Evolutionary conservation across 805 yeast genomes (phyloP), one percentile per base, ranked within the genome.

Genomic region (Ogataea nitratoaversa): DNA sequence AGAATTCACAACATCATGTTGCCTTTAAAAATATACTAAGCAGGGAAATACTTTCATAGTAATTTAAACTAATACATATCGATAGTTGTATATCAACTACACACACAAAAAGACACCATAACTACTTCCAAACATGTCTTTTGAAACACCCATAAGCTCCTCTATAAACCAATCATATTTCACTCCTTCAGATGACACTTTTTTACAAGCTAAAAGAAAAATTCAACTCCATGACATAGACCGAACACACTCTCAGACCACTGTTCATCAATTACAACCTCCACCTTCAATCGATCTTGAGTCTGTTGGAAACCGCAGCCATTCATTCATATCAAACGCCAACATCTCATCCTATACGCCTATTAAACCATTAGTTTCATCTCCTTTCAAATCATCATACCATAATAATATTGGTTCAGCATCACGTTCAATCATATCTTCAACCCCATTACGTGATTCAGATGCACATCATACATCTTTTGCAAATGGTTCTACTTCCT

Each of bases 301-400:
- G n/a, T n/a, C 20, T 39, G 28, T 16, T 42, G 22, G 22, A 4
- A 8, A 44, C 27, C 12, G 36, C 11, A 36, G 40, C 8, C 18
- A 29, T 2, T 35, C 44, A 7, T 29, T 44, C 4, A 40, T 43
- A 7, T 31, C 42, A 12, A 43, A 39, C 17, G 29, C 48, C 7
- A 42, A 44, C 17, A 43, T 53, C 2, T 34, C 53, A 3, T 42
- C 56, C 3, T 43, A 52, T 32, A 52, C 65, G 1, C 65, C 65
- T 3, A 50, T 59, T 29, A 62, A 56, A 37, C 60, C 65, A 18
- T 47, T 63, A 22, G 54, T 60, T 14, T 49, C 56, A 20, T 60
- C 67, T 3, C 66, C 67, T 2, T 58, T 62, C 45, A 56, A 54
- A 43, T 40, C 57, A 14, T 31, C 47, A 36, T 17, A 19, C 32